Conservation (phyloP, 371 early-diverging fungal genomes). For the Mucor plumbeus region DNA sequence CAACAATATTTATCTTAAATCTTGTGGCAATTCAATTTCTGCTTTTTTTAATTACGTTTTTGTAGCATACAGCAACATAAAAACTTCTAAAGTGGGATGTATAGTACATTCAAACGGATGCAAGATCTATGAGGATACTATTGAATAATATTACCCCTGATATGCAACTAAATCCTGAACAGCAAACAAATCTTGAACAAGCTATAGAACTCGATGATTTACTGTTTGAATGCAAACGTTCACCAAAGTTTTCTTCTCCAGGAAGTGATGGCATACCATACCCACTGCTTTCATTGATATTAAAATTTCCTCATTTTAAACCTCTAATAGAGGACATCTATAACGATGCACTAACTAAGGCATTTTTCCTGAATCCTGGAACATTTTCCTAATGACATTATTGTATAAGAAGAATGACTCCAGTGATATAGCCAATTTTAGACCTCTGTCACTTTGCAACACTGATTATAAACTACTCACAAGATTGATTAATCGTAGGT, state of each 20-base stretch:
- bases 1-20: too few relatives aligned
- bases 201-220: background rate
- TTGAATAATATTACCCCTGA: background rate
- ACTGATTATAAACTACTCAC: conserved; percentile 21
- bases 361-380: background rate
- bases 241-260: background rate
- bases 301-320: background rate
- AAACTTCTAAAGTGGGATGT: too few relatives aligned
- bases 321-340: background rate
- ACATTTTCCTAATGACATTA: background rate
- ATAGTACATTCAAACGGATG: too few relatives aligned
- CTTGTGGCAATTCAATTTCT: too few relatives aligned
- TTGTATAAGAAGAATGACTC: conserved; percentile 11
- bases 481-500: conserved; percentile 13
- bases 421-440: conserved; percentile 8
- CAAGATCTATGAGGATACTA: background rate
- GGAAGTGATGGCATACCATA: background rate
- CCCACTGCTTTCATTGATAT: background rate
- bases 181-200: background rate
- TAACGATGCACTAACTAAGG: background rate
- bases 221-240: background rate
- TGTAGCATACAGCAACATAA: too few relatives aligned
- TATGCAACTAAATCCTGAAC: background rate
- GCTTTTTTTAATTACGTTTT: too few relatives aligned
- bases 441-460: conserved; percentile 9